Base-by-base conservation (phyloP, 371 early-diverging fungal species). In the Coemansia sp. region DNA sequence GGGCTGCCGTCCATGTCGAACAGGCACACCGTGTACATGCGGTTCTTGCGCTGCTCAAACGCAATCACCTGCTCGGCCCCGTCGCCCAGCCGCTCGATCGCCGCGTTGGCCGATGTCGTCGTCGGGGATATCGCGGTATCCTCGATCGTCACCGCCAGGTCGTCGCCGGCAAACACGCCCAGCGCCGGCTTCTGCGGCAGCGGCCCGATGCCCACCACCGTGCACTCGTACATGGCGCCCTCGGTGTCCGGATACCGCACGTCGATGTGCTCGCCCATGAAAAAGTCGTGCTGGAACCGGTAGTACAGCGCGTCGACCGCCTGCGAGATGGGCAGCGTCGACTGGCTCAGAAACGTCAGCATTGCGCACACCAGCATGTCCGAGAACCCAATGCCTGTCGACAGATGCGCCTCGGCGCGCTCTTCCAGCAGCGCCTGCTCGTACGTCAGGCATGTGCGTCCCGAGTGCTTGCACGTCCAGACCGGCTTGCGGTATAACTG, bases 401-500 rank as follows among this genome's bases (percentile, higher is more conserved):
- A n/a, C 9, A 43, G 35, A 20, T 74, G 69, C 61, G 80, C 79
- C 36, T 86, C 86, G 5, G 81, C 78, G 16, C 81, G 81, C 69
- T 95, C 95, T 11, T 86, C 87, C 55, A 85, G 80, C 35, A 88
- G 72, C 1, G 95, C 95, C 69, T 93, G 84, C 57, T 84, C 83
- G 68, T 84, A 95, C 0, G 92, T 92, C 57, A 95, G 77, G 42
- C 82, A 79, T 14, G 81, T 70, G 68, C 88, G 88, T 3, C 93
- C 91, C 3, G 93, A 89, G 10, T 80, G 78, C 58, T 84, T 85
- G 79, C 94, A 93, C 59, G 89, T 83, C 90, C 94, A 95, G 31
- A 86, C 79, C 45, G 82, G 85, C 54, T 85, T 86, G 41, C 83
- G 83, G 65, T 92, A 92, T 12, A 90, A 79, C 33, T 71, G 62